phyloP scores from a whole-genome alignment of 2,329 filamentous ascomycete species.

The Chaetomiaceae sp. region DNA sequence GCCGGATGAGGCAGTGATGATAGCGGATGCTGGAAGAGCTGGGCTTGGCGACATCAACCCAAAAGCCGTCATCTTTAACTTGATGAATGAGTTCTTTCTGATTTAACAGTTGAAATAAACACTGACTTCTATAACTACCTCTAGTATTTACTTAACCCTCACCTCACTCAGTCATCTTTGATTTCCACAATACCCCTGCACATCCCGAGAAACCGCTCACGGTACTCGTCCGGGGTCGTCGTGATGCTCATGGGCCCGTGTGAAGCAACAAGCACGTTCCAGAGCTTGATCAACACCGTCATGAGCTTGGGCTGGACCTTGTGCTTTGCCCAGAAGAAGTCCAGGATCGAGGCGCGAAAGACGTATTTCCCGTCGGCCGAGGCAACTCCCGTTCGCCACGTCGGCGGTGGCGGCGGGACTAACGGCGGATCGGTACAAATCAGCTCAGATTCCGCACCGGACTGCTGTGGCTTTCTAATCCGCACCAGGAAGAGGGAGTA shows the following conservation, averaged over 20 bases:
- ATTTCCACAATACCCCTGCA: conserved; percentile 34
- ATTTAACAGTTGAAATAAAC: too few relatives aligned
- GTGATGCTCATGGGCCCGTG: conserved; percentile 73
- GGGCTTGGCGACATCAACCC: too few relatives aligned
- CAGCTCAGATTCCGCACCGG: conserved; percentile 22
- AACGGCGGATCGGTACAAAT: conserved; percentile 32
- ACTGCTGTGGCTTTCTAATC: conserved; percentile 25
- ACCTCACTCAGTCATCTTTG: conserved; percentile 8
- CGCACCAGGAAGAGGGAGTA: conserved; percentile 71
- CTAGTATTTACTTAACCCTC: too few relatives aligned
- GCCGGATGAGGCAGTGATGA: too few relatives aligned
- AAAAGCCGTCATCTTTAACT: too few relatives aligned
- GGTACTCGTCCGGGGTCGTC: conserved; percentile 63
- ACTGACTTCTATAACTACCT: too few relatives aligned
- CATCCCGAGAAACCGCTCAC: conserved; percentile 48
- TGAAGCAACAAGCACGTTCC: conserved; percentile 55
- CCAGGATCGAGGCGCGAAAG: conserved; percentile 63
- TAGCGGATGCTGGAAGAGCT: too few relatives aligned
- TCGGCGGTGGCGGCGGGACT: conserved; percentile 33
- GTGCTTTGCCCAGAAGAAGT: conserved; percentile 78
- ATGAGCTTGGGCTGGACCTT: conserved; percentile 60
- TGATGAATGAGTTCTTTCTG: too few relatives aligned
- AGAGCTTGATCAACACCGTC: conserved; percentile 59
- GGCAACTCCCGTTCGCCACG: conserved; percentile 58
- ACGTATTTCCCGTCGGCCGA: conserved; percentile 61